Evolutionary conservation across 257 asterid species (phyloP).

Genomic region (Cynanchum wilfordii): DNA sequence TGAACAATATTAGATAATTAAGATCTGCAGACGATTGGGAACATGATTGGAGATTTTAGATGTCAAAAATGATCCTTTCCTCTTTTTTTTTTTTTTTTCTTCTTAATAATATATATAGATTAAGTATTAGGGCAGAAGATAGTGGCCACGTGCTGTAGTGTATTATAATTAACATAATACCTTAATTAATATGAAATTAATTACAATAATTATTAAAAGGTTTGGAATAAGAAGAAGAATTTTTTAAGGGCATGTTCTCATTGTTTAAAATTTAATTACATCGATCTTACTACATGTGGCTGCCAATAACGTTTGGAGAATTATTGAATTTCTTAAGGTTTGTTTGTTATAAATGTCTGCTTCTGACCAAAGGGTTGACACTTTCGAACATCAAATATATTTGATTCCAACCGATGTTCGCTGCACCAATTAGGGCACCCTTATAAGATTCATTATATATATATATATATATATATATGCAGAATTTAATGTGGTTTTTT

Average conservation of each 20-base stretch:
- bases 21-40: slow-evolving; percentile 11
- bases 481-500: too few species aligned
- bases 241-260: neutral
- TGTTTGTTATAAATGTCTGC: neutral
- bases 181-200: neutral
- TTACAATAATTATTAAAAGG: neutral
- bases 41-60: slow-evolving; percentile 12
- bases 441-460: too few species aligned
- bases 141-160: slow-evolving; percentile 25
- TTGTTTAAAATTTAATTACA: neutral
- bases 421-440: too few species aligned
- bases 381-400: neutral
- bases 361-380: neutral
- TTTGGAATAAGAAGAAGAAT: neutral
- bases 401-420: neutral
- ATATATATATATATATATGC: too few species aligned
- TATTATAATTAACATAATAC: neutral
- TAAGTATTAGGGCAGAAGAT: neutral
- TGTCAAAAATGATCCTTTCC: slow-evolving; percentile 5
- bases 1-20: slow-evolving; percentile 16
- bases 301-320: neutral
- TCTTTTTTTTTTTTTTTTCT: too few species aligned
- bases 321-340: neutral
- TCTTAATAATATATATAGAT: too few species aligned
- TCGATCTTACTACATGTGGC: slow-evolving; percentile 7